Base-by-base conservation (phyloP, 139 green algal species). In the Microglena sp. region DNA sequence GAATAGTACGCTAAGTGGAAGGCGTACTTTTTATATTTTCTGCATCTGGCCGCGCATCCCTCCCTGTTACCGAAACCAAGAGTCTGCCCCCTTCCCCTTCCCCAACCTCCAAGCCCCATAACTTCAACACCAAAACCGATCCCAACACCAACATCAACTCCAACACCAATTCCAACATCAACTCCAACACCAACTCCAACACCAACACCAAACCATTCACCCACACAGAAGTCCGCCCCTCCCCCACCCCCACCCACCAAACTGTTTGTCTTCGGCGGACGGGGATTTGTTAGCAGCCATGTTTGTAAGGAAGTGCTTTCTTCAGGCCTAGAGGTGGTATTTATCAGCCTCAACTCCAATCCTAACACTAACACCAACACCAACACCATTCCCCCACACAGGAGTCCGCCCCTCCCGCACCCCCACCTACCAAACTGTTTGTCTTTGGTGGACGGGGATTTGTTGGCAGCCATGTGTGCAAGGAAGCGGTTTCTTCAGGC, bases 381-480 rank as follows among this genome's bases (percentile, higher is more conserved):
- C 45, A 57, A n/a, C 5, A 5, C n/a, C 45, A 63, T 64, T 35
- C 26, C n/a, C n/a, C n/a, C 24, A 33, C 31, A 18, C n/a, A 43
- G 33, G n/a, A 28, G 32, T 1, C 32, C 2, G 26, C 3, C 21
- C 45, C 3, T 27, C 34, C 1, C n/a, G 62, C 50, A 28, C 29
- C 22, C 26, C 27, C 30, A 11, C 18, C n/a, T n/a, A n/a, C 80
- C 2, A 82, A 78, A 58, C 57, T 95, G 18, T 60, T 97, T 4
- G 86, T 97, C 8, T 93, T 97, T 77, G 90, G 90, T 24, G 90
- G 90, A 35, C 86, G 79, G 33, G 90, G 90, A 55, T 97, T 90
- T 69, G 90, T 97, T 21, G 90, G 90, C 55, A 88, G 67, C 60
- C 67, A 80, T 18, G 78, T 97, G 15, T 90, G 84, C 66, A 55